Percentiles rank a stretch among this genome's conserved stretches.
These are phyloP conservation scores for Umbelopsis isabellina DNA, from an alignment of 192 early-diverging fungal species.

Conservation along the genomic window DNA sequence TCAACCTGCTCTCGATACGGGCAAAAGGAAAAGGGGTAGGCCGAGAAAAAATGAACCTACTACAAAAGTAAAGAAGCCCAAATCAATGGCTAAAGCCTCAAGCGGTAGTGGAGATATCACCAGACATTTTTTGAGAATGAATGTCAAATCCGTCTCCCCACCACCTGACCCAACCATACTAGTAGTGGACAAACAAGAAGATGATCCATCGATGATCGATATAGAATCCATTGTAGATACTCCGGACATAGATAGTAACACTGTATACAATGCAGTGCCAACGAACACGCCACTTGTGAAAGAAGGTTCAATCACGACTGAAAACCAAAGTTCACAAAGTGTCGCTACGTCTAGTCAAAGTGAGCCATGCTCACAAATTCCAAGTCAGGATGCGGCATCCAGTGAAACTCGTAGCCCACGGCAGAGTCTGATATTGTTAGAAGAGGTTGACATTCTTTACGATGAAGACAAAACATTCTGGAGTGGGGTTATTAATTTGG, in stretches of 20 bases:
- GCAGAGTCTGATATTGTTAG: slow-evolving; percentile 78
- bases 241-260: too few relatives aligned
- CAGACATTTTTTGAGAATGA: slow-evolving; percentile 6
- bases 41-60: slow-evolving; percentile 1
- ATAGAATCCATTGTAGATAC: neutral
- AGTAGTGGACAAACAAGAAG: neutral
- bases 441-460: slow-evolving; percentile 82
- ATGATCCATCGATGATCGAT: neutral
- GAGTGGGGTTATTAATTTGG: slow-evolving; percentile 67
- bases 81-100: neutral
- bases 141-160: slow-evolving; percentile 6
- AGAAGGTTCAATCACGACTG: too few relatives aligned
- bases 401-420: slow-evolving; percentile 28
- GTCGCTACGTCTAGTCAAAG: too few relatives aligned
- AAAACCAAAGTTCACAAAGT: too few relatives aligned
- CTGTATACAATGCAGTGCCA: too few relatives aligned
- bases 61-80: slow-evolving; percentile 8
- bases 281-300: too few relatives aligned
- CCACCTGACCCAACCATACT: neutral
- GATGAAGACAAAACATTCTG: slow-evolving; percentile 84
- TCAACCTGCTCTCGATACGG: neutral
- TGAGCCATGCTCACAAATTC: neutral
- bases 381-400: neutral
- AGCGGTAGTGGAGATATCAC: slow-evolving; percentile 10
- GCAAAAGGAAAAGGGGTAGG: slow-evolving; percentile 2